Conservation (phyloP, 2,329 filamentous ascomycete species). For the Trichophyton benhamiae region DNA sequence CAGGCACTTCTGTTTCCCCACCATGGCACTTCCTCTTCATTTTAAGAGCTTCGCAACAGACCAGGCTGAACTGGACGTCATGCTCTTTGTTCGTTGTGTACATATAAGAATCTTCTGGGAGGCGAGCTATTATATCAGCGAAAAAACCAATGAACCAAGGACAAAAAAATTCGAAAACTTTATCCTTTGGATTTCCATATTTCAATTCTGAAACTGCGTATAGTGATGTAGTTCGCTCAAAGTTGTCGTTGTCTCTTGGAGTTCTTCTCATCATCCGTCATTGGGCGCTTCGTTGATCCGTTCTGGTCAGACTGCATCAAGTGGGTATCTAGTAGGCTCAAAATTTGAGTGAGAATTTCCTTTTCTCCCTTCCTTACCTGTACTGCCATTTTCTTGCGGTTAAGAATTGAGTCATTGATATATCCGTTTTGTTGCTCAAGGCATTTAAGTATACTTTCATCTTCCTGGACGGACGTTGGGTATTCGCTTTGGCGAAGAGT, state of each 20-base stretch:
- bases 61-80: background rate
- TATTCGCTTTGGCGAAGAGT: constrained; percentile 37
- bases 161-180: constrained; percentile 12
- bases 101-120: constrained; percentile 1
- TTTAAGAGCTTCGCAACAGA: background rate
- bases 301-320: constrained; percentile 15
- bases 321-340: constrained; percentile 21
- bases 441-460: constrained; percentile 31
- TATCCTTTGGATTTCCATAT: background rate
- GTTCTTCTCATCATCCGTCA: constrained; percentile 17
- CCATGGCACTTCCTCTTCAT: background rate
- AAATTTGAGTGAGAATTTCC: constrained; percentile 47
- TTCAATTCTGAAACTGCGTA: background rate
- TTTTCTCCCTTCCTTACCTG: constrained; percentile 63
- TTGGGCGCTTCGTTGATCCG: constrained; percentile 22
- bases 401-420: constrained; percentile 18
- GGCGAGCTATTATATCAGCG: background rate
- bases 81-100: constrained; percentile 1
- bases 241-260: constrained; percentile 15
- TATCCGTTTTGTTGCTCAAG: constrained; percentile 17
- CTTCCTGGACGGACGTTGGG: constrained; percentile 41
- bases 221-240: background rate
- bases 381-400: constrained; percentile 47
- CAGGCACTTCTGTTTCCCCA: background rate
- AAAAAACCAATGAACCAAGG: background rate